Percentiles rank a stretch among this genome's conserved stretches.
These are phyloP conservation scores for Penicillium samsonianum DNA, from an alignment of 495 filamentous ascomycete species.

Conservation along the genomic window DNA sequence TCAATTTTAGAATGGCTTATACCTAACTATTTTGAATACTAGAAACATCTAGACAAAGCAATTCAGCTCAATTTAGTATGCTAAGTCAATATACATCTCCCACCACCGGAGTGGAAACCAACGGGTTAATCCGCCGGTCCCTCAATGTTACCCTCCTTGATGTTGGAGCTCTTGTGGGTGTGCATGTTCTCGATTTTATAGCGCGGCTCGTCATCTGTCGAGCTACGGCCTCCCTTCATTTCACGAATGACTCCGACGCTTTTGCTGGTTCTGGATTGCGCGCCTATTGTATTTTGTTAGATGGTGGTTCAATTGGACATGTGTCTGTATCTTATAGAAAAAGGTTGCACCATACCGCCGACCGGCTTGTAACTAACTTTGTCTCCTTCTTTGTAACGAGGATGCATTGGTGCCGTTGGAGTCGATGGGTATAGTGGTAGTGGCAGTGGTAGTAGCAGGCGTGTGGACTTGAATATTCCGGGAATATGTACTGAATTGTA, in stretches of 20 bases:
- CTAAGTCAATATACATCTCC: background rate
- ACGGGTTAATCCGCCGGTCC: conserved; percentile 30
- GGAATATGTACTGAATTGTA: background rate
- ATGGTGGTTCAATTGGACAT: background rate
- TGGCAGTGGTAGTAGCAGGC: background rate
- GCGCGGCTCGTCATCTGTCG: conserved; percentile 28
- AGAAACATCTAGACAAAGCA: background rate
- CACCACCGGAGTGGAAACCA: background rate
- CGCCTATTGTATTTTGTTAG: conserved; percentile 20
- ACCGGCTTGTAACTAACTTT: conserved; percentile 39
- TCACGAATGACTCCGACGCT: conserved; percentile 32
- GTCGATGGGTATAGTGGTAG: background rate
- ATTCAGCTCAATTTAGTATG: background rate
- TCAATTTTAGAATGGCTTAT: background rate
- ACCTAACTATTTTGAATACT: background rate
- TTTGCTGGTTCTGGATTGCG: conserved; percentile 32
- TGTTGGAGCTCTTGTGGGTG: conserved; percentile 36
- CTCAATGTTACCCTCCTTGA: conserved; percentile 40
- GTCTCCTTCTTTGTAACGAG: conserved; percentile 29
- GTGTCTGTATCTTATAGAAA: background rate
- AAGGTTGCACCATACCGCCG: conserved; percentile 27
- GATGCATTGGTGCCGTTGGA: conserved; percentile 24
- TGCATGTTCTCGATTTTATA: conserved; percentile 41
- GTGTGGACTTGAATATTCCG: background rate
- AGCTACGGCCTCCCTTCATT: conserved; percentile 28